Conservation (phyloP, 129 eudicot species). For the Smallanthus sonchifolius region DNA sequence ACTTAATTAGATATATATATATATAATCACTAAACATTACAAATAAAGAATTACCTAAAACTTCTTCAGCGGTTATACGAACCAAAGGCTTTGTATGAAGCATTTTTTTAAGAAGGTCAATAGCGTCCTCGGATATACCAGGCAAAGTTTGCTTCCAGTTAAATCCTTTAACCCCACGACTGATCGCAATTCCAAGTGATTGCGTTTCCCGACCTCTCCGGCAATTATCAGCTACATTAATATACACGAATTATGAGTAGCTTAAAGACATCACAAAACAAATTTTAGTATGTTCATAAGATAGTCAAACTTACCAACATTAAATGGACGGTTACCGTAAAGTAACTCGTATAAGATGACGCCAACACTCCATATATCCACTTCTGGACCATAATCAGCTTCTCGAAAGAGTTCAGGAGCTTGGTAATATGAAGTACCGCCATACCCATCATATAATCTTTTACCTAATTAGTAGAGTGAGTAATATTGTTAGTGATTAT, state of each 20-base stretch:
- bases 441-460: no score
- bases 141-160: neutral
- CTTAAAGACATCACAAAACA: neutral
- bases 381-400: neutral
- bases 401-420: neutral
- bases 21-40: neutral
- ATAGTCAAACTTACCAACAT: no score
- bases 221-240: neutral
- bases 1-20: no score
- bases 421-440: neutral
- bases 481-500: neutral
- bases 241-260: no score
- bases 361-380: no score
- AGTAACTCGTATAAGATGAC: no score
- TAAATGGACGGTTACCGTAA: no score
- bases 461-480: neutral
- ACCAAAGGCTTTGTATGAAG: neutral
- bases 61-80: neutral
- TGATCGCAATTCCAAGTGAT: neutral
- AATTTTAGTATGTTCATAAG: no score
- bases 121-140: neutral
- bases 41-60: neutral
- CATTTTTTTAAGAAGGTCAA: neutral
- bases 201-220: no score
- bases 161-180: neutral